These are phyloP conservation scores for Dimargaris cristalligena DNA, from an alignment of 192 early-diverging fungal species.

Conservation along the genomic window DNA sequence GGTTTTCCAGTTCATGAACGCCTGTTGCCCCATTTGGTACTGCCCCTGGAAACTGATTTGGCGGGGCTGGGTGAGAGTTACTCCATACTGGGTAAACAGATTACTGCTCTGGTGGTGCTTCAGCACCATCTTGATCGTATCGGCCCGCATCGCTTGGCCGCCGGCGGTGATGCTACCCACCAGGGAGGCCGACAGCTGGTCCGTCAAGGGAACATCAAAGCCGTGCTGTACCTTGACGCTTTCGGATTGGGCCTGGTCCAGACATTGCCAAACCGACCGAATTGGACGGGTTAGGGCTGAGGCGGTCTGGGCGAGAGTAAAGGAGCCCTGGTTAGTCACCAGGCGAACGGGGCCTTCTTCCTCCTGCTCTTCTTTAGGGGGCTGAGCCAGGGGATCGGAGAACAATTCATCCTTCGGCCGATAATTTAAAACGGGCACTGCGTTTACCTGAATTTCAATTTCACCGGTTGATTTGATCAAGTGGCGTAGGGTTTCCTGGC, in stretches of 20 bases:
- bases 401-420: not conserved
- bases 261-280: not conserved
- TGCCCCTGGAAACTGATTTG: not conserved
- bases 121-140: not conserved
- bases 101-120: conserved; percentile 9
- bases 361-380: not conserved
- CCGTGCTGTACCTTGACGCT: not conserved
- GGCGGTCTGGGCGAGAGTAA: not conserved
- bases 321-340: not conserved
- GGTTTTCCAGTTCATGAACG: not conserved
- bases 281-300: not conserved
- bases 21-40: not conserved
- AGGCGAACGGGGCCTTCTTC: not conserved
- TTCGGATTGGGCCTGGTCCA: not conserved
- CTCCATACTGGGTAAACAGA: not conserved
- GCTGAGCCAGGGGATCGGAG: not conserved
- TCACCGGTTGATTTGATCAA: conserved; percentile 38
- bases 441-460: conserved; percentile 11
- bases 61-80: not conserved
- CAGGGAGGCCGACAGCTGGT: not conserved
- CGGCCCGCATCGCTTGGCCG: no score
- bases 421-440: not conserved
- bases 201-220: conserved; percentile 1
- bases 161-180: not conserved
- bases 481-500: conserved; percentile 44